Percentiles rank a stretch among this genome's conserved stretches.
phyloP scores from a whole-genome alignment of 2,329 filamentous ascomycete genomes.

The Sporothrix luriei region DNA sequence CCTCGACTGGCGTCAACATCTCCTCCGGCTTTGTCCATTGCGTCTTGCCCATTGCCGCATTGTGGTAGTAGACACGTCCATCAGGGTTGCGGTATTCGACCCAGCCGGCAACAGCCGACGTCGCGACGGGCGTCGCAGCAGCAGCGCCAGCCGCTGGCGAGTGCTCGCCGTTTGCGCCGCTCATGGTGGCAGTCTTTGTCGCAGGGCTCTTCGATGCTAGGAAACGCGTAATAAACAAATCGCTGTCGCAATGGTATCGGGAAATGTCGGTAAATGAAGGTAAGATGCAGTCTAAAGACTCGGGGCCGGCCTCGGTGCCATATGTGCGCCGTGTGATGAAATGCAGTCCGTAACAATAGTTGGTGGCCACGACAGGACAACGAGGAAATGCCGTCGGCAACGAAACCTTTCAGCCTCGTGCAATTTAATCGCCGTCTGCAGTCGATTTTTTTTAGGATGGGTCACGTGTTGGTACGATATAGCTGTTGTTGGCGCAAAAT shows the following conservation, averaged over 20 bases:
- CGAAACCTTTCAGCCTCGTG: constrained; percentile 13
- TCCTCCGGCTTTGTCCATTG: constrained; percentile 95
- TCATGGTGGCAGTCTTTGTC: constrained; percentile 53
- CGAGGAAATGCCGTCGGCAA: background rate
- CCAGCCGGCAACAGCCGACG: constrained; percentile 58
- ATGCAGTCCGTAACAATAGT: background rate
- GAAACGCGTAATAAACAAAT: background rate
- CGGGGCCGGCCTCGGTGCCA: background rate
- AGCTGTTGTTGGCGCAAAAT: background rate
- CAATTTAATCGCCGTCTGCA: background rate
- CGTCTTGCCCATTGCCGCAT: constrained; percentile 79
- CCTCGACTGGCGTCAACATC: constrained; percentile 80
- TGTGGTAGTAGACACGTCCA: constrained; percentile 89
- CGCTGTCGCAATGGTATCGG: constrained; percentile 1
- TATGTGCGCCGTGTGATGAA: background rate
- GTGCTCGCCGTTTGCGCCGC: constrained; percentile 57
- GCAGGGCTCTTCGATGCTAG: background rate
- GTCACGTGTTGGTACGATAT: background rate
- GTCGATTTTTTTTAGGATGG: background rate
- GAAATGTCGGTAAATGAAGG: background rate
- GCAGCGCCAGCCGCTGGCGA: constrained; percentile 3
- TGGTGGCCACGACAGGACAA: background rate
- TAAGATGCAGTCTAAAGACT: background rate
- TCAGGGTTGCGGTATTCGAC: constrained; percentile 79
- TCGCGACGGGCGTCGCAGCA: constrained; percentile 1